Evolutionary conservation across 306 rosid genomes (phyloP), one percentile per base, ranked within the genome.

Genomic region (Lathyrus sativus): DNA sequence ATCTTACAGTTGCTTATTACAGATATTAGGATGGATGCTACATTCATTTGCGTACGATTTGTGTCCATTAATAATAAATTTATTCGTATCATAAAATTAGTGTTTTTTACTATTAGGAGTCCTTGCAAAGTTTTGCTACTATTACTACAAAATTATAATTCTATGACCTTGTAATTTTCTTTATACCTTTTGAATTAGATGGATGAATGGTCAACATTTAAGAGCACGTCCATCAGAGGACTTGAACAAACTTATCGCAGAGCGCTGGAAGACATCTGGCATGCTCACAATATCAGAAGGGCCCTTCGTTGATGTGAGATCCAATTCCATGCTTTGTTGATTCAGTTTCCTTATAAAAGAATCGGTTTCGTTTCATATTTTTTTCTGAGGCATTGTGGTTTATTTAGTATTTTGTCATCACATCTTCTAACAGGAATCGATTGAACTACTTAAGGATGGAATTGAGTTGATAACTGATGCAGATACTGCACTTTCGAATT

Each of bases 181-280:
- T 66, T 45, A 13, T 70, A 10, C 56, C 39, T 77, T 67, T 43
- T 43, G 24, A 29, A 70, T 73, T 56, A 90, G 97, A 84, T 93
- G 99, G 96, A 93, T 93, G 99, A 93, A 93, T 81, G 99, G 99
- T 79, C 96, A 93, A 64, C 85, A 90, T 72, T 84, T 93, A 66
- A 83, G 90, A 81, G 90, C 82, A 50, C 88, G 86, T 41, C 88
- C 95, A 17, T 82, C 87, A 1, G 87, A 82, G 61, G 90, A 83
- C 75, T 68, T 86, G 75, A 85, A 76, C 80, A 87, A 85, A 67
- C 82, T 87, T 72, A 76, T 93, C 70, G 97, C 85, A 49, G 87
- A 85, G 41, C 91, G 51, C 29, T 93, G 97, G 99, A 90, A 82
- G 76, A 75, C 80, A 46, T 74, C 85, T 11, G 85, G 89, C 78